Conservation (phyloP, 352 stramenopile species). For the Peronospora destructor region DNA sequence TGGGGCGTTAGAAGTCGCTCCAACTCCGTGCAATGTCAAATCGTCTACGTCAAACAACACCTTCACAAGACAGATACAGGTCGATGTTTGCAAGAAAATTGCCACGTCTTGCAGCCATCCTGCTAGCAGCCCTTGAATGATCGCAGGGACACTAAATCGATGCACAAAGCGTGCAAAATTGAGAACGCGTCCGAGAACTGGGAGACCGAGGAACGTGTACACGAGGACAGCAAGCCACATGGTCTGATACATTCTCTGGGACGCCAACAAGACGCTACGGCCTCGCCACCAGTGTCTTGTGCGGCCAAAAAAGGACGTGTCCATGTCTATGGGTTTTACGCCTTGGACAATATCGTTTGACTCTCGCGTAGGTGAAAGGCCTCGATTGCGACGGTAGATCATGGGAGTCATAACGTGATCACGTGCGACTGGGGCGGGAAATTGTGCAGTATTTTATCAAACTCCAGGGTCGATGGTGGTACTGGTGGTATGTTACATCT, state of each 20-base stretch:
- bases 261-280: slow-evolving; percentile 22
- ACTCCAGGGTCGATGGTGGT: no score
- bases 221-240: slow-evolving; percentile 61
- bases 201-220: slow-evolving; percentile 59
- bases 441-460: no score
- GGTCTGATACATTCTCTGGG: slow-evolving; percentile 46
- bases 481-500: no score
- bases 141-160: slow-evolving; percentile 38
- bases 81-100: slow-evolving; percentile 55
- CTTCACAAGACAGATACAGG: slow-evolving; percentile 63
- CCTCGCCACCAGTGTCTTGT: slow-evolving; percentile 28
- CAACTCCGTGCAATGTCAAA: slow-evolving; percentile 12
- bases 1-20: slow-evolving; percentile 12
- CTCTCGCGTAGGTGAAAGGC: slow-evolving; percentile 30
- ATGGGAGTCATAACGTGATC: slow-evolving; percentile 28
- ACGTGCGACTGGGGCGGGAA: no score
- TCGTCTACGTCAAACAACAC: slow-evolving; percentile 39
- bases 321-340: slow-evolving; percentile 19
- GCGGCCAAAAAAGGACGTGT: slow-evolving; percentile 22
- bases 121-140: slow-evolving; percentile 40
- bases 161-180: slow-evolving; percentile 57
- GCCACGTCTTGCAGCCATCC: slow-evolving; percentile 54
- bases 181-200: slow-evolving; percentile 51
- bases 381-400: slow-evolving; percentile 55
- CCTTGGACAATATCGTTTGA: slow-evolving; percentile 17